Evolutionary conservation across 768 basidiomycete genomes (phyloP), one percentile per base, ranked within the genome.

Genomic region (Podaxis sp.): DNA sequence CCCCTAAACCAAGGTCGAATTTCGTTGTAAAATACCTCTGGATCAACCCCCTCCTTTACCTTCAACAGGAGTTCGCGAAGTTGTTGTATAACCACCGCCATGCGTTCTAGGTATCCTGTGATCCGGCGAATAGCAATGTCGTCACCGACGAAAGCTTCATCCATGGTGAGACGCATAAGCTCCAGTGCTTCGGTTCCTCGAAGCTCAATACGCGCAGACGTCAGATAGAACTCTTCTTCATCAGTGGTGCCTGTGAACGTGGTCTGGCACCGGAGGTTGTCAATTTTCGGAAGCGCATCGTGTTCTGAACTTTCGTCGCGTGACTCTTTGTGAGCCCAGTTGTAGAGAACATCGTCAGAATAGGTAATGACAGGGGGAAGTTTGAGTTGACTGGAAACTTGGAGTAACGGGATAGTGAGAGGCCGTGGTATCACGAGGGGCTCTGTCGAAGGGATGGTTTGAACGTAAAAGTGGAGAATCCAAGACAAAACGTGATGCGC

Each of bases 341-440:
- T 96, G 74, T 94, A 97, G 27, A 97, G 81, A 6, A 97, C 94
- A 28, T 88, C 89, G 70, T 96, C 94, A 9, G 94, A 88, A 70
- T 94, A 97, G 3, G 94, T 97, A 60, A 94, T 79, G 42, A 96
- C 78, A 0, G 95, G 93, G 0, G 95, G 95, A 1, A 97, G 75
- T 57, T 90, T 86, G 9, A 97, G 84, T 48, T 87, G 75, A 0
- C 77, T 71, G 23, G 84, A 90, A 14, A 93, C 81, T 59, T 84
- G 79, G 18, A 94, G 78, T 36, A 93, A 82, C 1, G 95, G 95
- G 4, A 93, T 71, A 7, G 90, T 80, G 55, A 98, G 73, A 0
- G 86, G 74, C 0, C 79, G 73, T 4, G 95, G 95, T 46, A 98
- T 87, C 38, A 76, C 70, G 35, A 90, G 78, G 2, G 82, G 77